A percentile compares a stretch with the other conserved stretches of the same genome.
These are phyloP conservation scores for Thermomyces lanuginosus DNA, from an alignment of 2,329 filamentous ascomycete genomes.

Conservation along the genomic window DNA sequence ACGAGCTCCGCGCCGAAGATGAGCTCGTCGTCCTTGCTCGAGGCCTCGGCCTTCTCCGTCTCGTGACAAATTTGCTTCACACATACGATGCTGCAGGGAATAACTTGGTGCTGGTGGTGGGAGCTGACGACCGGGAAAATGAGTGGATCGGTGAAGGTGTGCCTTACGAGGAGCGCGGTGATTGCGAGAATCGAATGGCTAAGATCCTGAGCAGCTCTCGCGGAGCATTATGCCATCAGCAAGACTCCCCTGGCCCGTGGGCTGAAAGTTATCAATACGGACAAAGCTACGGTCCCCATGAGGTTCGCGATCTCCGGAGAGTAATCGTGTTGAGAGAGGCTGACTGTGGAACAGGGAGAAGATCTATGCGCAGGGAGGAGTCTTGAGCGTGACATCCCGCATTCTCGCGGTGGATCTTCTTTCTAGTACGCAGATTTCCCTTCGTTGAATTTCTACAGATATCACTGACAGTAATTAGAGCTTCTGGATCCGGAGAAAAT, in stretches of 20 bases:
- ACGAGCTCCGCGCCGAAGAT: conserved; percentile 77
- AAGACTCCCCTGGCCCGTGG: conserved; percentile 66
- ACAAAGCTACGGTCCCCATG: conserved; percentile 70
- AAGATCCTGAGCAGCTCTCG: conserved; percentile 42
- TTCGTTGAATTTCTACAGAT: conserved; percentile 41
- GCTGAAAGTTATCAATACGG: conserved; percentile 83
- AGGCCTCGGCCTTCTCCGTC: conserved; percentile 76
- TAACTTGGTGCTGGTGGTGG: conserved; percentile 76
- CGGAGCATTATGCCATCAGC: conserved; percentile 87
- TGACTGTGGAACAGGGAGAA: conserved; percentile 56
- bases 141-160: conserved; percentile 76
- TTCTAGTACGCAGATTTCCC: conserved; percentile 36
- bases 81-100: conserved; percentile 92
- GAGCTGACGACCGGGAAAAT: conserved; percentile 85
- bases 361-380: conserved; percentile 75
- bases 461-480: conserved; percentile 13
- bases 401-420: conserved; percentile 89
- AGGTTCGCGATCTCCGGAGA: conserved; percentile 22
- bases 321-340: background rate
- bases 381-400: conserved; percentile 89
- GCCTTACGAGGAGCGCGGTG: conserved; percentile 5
- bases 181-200: conserved; percentile 4
- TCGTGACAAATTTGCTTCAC: conserved; percentile 91
- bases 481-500: conserved; percentile 69
- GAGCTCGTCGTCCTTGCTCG: conserved; percentile 82